phyloP scores from a whole-genome alignment of 805 yeast genomes.

The Ogataea glucozyma region DNA sequence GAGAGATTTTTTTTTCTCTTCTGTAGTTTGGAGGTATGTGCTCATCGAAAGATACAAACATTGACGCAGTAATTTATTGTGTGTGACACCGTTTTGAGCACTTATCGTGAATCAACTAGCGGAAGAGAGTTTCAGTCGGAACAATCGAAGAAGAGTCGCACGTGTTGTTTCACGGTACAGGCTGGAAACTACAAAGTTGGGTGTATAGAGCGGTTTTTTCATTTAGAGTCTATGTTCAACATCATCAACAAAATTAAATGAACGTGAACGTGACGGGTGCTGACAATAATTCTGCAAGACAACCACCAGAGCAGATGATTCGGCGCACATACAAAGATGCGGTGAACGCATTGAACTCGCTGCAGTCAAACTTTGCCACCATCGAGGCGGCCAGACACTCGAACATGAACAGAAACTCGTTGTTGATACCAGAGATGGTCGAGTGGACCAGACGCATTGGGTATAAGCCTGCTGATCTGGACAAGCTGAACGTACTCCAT shows the following conservation, averaged over 20 bases:
- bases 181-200: too few species aligned
- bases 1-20: slow-evolving; percentile 7
- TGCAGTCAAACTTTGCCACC: slow-evolving; percentile 90
- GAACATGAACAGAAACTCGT: slow-evolving; percentile 61
- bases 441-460: slow-evolving; percentile 79
- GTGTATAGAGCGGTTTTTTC: too few species aligned
- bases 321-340: slow-evolving; percentile 61
- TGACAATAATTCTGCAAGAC: neutral
- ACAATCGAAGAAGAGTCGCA: too few species aligned
- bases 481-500: slow-evolving; percentile 78
- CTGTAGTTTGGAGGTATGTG: slow-evolving; percentile 4
- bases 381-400: slow-evolving; percentile 78
- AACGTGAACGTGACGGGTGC: slow-evolving; percentile 2
- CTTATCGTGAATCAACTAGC: too few species aligned
- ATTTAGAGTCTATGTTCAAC: too few species aligned
- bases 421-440: slow-evolving; percentile 80
- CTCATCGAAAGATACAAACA: neutral
- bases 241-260: too few species aligned
- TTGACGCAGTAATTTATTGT: too few species aligned
- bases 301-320: slow-evolving; percentile 23
- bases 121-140: too few species aligned
- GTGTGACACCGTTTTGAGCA: too few species aligned
- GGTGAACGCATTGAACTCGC: slow-evolving; percentile 73
- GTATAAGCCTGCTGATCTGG: slow-evolving; percentile 63
- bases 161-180: too few species aligned